phyloP scores from a whole-genome alignment of 495 filamentous ascomycete species.

The Tuber umbilicatum region DNA sequence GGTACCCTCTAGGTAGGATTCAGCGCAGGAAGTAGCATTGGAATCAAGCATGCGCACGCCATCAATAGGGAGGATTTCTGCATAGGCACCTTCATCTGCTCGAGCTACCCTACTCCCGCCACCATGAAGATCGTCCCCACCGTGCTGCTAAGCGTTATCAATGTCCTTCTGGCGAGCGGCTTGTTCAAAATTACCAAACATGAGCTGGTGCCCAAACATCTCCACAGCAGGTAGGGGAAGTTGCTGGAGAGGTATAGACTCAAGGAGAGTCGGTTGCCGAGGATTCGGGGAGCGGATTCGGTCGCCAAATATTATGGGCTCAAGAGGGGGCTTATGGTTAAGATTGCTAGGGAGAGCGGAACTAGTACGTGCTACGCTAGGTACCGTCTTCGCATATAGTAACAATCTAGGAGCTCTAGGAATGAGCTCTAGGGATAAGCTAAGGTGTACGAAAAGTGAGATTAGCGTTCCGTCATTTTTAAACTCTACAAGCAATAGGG shows the following conservation, averaged over 20 bases:
- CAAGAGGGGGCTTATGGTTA: slow-evolving; percentile 90
- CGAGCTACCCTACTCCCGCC: slow-evolving; percentile 70
- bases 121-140: slow-evolving; percentile 75
- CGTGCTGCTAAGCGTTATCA: slow-evolving; percentile 66
- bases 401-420: background rate
- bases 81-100: slow-evolving; percentile 81
- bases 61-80: slow-evolving; percentile 69
- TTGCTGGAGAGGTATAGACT: slow-evolving; percentile 82
- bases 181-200: slow-evolving; percentile 96
- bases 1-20: slow-evolving; percentile 94
- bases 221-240: slow-evolving; percentile 72
- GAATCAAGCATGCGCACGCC: slow-evolving; percentile 80
- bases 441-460: slow-evolving; percentile 8
- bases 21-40: slow-evolving; percentile 64
- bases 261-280: slow-evolving; percentile 92
- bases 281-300: slow-evolving; percentile 84
- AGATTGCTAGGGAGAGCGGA: slow-evolving; percentile 83
- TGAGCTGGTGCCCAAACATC: slow-evolving; percentile 90
- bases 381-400: slow-evolving; percentile 46
- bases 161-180: slow-evolving; percentile 92
- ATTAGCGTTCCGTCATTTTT: background rate
- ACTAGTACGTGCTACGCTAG: slow-evolving; percentile 74
- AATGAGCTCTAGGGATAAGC: too few relatives aligned
- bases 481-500: background rate
- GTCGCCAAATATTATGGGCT: slow-evolving; percentile 88